These are phyloP conservation scores for Penicillium silybi DNA, from an alignment of 495 filamentous ascomycete species.

Conservation along the genomic window DNA sequence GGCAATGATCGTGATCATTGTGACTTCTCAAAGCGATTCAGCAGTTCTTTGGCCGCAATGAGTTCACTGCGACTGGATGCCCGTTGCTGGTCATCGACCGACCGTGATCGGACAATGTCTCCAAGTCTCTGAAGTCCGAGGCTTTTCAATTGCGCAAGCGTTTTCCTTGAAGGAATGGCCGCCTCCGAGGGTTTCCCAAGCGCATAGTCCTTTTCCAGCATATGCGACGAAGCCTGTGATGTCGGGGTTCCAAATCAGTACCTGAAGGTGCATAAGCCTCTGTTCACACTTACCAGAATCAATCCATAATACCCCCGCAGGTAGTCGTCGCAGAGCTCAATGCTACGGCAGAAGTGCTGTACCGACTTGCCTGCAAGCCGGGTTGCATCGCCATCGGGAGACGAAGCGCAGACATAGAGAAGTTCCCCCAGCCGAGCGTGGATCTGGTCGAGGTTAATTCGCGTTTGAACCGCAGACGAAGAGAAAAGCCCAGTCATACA, in stretches of 20 bases:
- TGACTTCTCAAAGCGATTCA: constrained; percentile 40
- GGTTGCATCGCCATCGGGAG: constrained; percentile 37
- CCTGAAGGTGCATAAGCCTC: neutral
- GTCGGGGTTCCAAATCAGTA: neutral
- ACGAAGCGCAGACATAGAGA: constrained; percentile 61
- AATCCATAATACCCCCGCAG: constrained; percentile 89
- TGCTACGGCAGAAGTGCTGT: constrained; percentile 78
- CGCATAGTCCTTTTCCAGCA: constrained; percentile 15
- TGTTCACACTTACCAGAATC: constrained; percentile 57
- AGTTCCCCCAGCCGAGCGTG: constrained; percentile 87
- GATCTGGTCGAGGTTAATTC: constrained; percentile 47
- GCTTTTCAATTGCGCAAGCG: constrained; percentile 64
- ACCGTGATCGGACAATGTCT: constrained; percentile 65
- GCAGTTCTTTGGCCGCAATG: constrained; percentile 68
- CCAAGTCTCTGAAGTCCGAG: constrained; percentile 69
- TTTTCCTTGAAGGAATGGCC: constrained; percentile 37
- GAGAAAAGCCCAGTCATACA: constrained; percentile 47
- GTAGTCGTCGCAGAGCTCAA: constrained; percentile 92
- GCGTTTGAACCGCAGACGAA: neutral
- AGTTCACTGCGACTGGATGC: constrained; percentile 73
- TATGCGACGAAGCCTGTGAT: constrained; percentile 16
- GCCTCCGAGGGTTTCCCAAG: constrained; percentile 1
- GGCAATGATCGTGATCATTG: constrained; percentile 18
- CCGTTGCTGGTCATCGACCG: constrained; percentile 53
- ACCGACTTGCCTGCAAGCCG: constrained; percentile 65